These are phyloP conservation scores for Reutealis trisperma DNA, from an alignment of 345 rosid genomes.

Conservation along the genomic window DNA sequence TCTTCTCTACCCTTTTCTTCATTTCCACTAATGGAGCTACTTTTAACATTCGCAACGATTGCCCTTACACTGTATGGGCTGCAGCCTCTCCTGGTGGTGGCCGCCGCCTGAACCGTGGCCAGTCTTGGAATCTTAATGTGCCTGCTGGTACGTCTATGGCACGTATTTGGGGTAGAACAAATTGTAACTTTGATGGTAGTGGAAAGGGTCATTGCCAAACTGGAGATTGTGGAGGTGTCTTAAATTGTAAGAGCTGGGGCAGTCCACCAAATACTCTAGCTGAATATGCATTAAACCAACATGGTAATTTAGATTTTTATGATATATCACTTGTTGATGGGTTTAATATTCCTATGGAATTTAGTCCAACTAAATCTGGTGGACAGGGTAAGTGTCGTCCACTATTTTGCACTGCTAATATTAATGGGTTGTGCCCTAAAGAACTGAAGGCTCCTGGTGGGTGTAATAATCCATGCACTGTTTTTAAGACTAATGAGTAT, in stretches of 20 bases:
- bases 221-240: slow-evolving; percentile 22
- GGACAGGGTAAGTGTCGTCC: neutral
- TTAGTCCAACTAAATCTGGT: slow-evolving; percentile 4
- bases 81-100: slow-evolving; percentile 20
- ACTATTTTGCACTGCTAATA: neutral
- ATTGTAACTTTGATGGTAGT: slow-evolving; percentile 13
- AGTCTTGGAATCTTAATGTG: slow-evolving; percentile 5
- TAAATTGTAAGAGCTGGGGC: slow-evolving; percentile 11
- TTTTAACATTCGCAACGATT: slow-evolving; percentile 5
- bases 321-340: slow-evolving; percentile 26
- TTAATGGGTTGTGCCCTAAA: slow-evolving; percentile 19
- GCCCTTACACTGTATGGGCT: slow-evolving; percentile 21
- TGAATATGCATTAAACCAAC: slow-evolving; percentile 8
- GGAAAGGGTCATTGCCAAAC: slow-evolving; percentile 12
- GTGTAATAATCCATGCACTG: slow-evolving; percentile 25
- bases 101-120: slow-evolving; percentile 1
- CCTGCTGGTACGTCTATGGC: slow-evolving; percentile 9
- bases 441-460: slow-evolving; percentile 16
- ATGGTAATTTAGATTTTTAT: neutral
- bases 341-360: slow-evolving; percentile 33
- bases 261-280: slow-evolving; percentile 13
- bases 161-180: slow-evolving; percentile 29
- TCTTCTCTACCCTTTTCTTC: neutral
- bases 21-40: slow-evolving; percentile 34
- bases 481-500: slow-evolving; percentile 20